Evolutionary conservation across 306 rosid genomes (phyloP).

Genomic region (Castanea mollissima): DNA sequence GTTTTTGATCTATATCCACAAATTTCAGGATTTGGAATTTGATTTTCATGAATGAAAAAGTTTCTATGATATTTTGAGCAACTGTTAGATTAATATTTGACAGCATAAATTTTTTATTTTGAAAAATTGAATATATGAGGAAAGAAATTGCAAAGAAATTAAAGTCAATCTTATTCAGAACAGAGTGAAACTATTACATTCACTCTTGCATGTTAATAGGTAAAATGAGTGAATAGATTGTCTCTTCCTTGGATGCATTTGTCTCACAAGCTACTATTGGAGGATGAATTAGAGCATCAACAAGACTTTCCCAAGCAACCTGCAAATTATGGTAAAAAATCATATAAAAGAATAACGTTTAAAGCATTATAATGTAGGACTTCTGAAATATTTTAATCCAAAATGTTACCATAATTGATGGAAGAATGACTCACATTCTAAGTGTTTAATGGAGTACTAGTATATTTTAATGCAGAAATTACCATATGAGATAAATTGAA

Average conservation of each 20-base stretch:
- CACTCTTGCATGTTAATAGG: too few relatives aligned
- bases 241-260: slow-evolving; percentile 29
- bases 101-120: too few relatives aligned
- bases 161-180: too few relatives aligned
- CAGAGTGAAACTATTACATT: too few relatives aligned
- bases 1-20: too few relatives aligned
- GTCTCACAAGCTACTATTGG: slow-evolving; percentile 29
- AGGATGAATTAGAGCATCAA: slow-evolving; percentile 67
- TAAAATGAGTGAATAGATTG: too few relatives aligned
- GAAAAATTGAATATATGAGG: too few relatives aligned
- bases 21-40: too few relatives aligned
- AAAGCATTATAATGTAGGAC: background rate
- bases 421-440: background rate
- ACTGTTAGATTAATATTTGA: too few relatives aligned
- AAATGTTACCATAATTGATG: background rate
- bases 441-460: background rate
- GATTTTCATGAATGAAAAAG: too few relatives aligned
- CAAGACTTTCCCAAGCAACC: slow-evolving; percentile 93
- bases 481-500: background rate
- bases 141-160: too few relatives aligned
- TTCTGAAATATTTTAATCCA: background rate
- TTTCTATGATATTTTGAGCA: too few relatives aligned
- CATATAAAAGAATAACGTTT: background rate
- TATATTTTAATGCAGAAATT: background rate
- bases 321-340: slow-evolving; percentile 17